These are phyloP conservation scores for Laburnicola sp. DNA, from an alignment of 2,329 filamentous ascomycete genomes.

Conservation along the genomic window DNA sequence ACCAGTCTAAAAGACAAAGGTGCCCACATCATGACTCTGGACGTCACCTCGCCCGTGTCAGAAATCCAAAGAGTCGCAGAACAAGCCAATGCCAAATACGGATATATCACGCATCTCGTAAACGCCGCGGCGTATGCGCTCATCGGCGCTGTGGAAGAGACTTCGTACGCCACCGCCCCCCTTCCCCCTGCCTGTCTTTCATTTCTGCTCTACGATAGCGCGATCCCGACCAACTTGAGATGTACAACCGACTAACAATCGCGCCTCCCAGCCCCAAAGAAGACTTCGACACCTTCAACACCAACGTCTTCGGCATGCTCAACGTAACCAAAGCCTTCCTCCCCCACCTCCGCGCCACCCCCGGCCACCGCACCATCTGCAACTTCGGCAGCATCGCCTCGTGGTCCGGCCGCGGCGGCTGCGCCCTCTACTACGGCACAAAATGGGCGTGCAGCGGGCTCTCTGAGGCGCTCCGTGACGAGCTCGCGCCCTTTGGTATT, in stretches of 20 bases:
- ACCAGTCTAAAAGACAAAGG: slow-evolving; percentile 40
- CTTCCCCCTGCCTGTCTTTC: background rate
- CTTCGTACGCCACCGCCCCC: slow-evolving; percentile 37
- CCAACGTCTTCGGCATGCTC: slow-evolving; percentile 59
- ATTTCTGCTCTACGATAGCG: background rate
- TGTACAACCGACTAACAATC: slow-evolving; percentile 31
- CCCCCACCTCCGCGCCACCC: slow-evolving; percentile 51
- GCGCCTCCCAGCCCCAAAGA: slow-evolving; percentile 40
- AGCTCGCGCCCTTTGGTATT: slow-evolving; percentile 52
- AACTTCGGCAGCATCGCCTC: slow-evolving; percentile 55
- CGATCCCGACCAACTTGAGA: background rate
- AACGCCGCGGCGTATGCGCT: slow-evolving; percentile 54
- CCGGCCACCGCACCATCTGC: slow-evolving; percentile 48
- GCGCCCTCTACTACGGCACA: slow-evolving; percentile 51
- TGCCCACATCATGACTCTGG: slow-evolving; percentile 44
- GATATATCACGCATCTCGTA: slow-evolving; percentile 51
- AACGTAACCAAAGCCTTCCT: slow-evolving; percentile 55
- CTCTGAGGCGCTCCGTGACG: slow-evolving; percentile 49
- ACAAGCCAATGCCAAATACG: slow-evolving; percentile 46
- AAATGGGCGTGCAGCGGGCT: slow-evolving; percentile 52
- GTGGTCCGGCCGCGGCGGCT: slow-evolving; percentile 45
- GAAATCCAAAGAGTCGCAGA: slow-evolving; percentile 43
- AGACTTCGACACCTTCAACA: slow-evolving; percentile 51
- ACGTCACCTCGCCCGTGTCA: slow-evolving; percentile 46
- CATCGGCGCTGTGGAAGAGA: slow-evolving; percentile 52